phyloP scores from a whole-genome alignment of 148 eudicot species.

The Persicaria tinctoria region DNA sequence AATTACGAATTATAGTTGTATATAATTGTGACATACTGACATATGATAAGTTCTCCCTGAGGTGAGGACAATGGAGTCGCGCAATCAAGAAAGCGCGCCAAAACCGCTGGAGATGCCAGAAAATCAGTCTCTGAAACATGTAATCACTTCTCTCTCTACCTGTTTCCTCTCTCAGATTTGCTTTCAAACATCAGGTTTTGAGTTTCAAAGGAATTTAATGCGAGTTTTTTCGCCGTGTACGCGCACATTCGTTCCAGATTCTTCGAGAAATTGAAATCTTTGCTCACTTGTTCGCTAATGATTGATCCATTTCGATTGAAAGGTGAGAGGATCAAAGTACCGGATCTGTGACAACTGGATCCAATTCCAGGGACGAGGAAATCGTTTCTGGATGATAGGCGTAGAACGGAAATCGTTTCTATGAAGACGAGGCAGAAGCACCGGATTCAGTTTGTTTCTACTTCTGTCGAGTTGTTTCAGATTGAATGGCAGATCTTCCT shows the following conservation, averaged over 20 bases:
- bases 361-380: not conserved
- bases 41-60: too few relatives aligned
- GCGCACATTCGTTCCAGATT: not conserved
- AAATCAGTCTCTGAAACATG: not conserved
- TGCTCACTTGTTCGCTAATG: not conserved
- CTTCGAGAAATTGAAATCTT: not conserved
- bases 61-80: not conserved
- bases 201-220: not conserved
- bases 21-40: too few relatives aligned
- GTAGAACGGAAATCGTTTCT: not conserved
- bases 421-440: conserved; percentile 3
- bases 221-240: not conserved
- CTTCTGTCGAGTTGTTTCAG: conserved; percentile 26
- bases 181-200: not conserved
- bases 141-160: not conserved
- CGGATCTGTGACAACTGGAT: not conserved
- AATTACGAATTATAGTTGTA: too few relatives aligned
- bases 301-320: not conserved
- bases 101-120: conserved; percentile 1
- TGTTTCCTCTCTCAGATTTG: conserved; percentile 11
- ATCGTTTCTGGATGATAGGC: not conserved
- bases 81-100: conserved; percentile 2
- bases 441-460: not conserved
- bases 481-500: conserved; percentile 97
- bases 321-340: not conserved